Conservation (phyloP, 331 rosid genomes). For the Telfairia occidentalis region DNA sequence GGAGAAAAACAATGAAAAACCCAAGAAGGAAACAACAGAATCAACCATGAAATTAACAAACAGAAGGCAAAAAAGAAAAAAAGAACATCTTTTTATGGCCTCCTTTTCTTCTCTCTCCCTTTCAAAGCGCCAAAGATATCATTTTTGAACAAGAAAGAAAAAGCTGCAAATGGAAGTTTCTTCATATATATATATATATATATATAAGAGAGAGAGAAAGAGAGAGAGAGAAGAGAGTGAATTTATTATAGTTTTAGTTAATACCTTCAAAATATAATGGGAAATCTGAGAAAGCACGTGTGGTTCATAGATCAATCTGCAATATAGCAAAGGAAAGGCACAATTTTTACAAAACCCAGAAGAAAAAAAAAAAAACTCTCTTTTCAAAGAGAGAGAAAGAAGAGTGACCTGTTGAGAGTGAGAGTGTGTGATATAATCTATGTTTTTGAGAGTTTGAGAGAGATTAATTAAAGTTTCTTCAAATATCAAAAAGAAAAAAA, state of each 20-base stretch:
- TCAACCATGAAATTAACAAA: not conserved
- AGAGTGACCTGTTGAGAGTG: not conserved
- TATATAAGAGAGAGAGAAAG: not conserved
- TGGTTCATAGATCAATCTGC: slow-evolving; percentile 28
- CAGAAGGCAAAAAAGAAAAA: not conserved
- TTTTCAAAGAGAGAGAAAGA: slow-evolving; percentile 9
- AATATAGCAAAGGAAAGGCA: slow-evolving; percentile 24
- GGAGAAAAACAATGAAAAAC: not conserved
- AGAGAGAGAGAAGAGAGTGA: slow-evolving; percentile 23
- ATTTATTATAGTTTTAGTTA: slow-evolving; percentile 25
- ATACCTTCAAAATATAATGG: slow-evolving; percentile 50
- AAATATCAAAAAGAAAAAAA: not conserved
- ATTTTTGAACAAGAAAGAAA: not conserved
- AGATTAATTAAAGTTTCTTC: slow-evolving; percentile 11
- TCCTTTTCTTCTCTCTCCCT: not conserved
- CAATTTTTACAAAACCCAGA: slow-evolving; percentile 23
- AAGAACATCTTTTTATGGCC: not conserved
- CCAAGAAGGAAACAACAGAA: not conserved
- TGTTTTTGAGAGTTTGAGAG: not conserved
- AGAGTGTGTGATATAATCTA: not conserved
- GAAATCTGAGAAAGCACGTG: slow-evolving; percentile 75
- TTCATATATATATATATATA: not conserved
- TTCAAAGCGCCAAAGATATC: not conserved
- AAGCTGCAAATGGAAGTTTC: slow-evolving; percentile 9
- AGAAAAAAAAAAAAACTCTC: not conserved